Conservation (phyloP, 169 alveolate species). For the Fabrea salina region DNA sequence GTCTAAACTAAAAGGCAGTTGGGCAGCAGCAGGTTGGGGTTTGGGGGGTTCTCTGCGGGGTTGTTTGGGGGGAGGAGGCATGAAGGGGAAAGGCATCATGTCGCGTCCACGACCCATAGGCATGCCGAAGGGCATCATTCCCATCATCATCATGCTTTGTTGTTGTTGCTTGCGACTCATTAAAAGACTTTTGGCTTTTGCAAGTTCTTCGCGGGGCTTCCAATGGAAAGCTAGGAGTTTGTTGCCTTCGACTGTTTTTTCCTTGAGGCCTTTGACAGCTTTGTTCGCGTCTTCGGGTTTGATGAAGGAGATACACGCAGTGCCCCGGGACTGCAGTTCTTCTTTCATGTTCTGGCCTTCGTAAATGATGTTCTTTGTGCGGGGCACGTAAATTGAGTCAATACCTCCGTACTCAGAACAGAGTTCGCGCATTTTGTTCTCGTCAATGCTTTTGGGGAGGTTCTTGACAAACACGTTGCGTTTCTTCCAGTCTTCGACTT, state of each 20-base stretch:
- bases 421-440: neutral
- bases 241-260: constrained; percentile 5
- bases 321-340: neutral
- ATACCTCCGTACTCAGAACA: constrained; percentile 14
- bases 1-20: neutral
- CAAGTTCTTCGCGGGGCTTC: constrained; percentile 17
- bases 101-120: constrained; percentile 13
- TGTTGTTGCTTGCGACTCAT: too few relatives aligned
- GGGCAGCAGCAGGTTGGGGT: neutral
- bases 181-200: neutral
- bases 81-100: neutral
- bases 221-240: neutral
- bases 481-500: constrained; percentile 17
- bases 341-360: neutral
- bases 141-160: too few relatives aligned
- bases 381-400: neutral
- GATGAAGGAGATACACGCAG: neutral
- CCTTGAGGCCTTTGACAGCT: constrained; percentile 5
- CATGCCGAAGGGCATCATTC: too few relatives aligned
- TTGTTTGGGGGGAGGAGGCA: neutral
- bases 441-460: neutral
- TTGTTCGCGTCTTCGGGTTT: neutral
- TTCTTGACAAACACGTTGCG: neutral
- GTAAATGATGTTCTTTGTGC: neutral
- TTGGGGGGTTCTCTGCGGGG: neutral